Base-by-base conservation (phyloP, 2,329 filamentous ascomycete genomes). In the Pseudocercospora fuligena region DNA sequence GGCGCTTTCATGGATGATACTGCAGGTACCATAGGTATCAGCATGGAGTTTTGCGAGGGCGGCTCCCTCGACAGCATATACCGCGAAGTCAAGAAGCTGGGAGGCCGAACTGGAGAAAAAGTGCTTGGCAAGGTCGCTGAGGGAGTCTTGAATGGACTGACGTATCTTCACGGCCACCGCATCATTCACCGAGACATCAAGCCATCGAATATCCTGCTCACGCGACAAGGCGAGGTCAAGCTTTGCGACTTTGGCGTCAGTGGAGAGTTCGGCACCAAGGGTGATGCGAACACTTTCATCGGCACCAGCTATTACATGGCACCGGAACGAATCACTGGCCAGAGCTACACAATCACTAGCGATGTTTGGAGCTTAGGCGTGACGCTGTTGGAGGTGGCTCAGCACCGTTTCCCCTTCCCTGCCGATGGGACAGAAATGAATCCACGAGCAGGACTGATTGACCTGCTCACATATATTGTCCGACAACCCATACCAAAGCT, bases 111-210 rank as follows among this genome's bases (percentile, higher is more conserved):
- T 0, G 95, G 95, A 72, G 95, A 99, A 79, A 99, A 98, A 78
- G 95, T 99, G 1, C 85, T 99, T 3, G 95, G 95, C 70, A 98
- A 98, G 82, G 92, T 99, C 53, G 93, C 95, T 49, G 95, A 98
- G 79, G 95, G 94, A 63, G 94, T 99, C 3, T 83, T 99, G 63
- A 92, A 93, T 73, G 95, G 95, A 25, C 83, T 99, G 68, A 98
- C 94, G 8, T 99, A 99, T 80, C 88, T 99, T 8, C 93, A 98
- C 83, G 90, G 91, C 74, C 91, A 94, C 77, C 95, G 97, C 80
- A 99, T 99, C 80, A 98, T 99, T 74, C 95, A 99, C 80, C 90
- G 95, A 81, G 95, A 99, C 78, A 99, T 99, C 84, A 99, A 99
- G 80, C 95, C 95, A 1, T 96, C 92, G 69, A 99, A 99, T 79